Conservation (phyloP, 2,329 filamentous ascomycete species). For the Rasamsonia emersonii region DNA sequence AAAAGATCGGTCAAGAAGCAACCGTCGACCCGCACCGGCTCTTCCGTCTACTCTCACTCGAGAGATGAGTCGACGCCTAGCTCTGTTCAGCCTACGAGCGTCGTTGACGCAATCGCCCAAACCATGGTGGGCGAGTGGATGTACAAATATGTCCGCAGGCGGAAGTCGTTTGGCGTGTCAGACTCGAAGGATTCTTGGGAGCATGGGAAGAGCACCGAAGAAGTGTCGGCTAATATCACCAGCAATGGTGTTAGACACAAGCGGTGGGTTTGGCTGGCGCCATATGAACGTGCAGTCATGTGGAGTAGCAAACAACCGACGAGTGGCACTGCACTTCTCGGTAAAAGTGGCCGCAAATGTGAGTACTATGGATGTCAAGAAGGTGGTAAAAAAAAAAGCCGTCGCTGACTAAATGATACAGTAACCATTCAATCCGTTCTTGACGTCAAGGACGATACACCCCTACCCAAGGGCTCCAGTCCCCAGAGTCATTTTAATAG, state of each 20-base stretch:
- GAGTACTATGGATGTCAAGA: conserved; percentile 38
- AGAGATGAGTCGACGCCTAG: conserved; percentile 47
- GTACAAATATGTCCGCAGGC: conserved; percentile 43
- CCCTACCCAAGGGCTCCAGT: conserved; percentile 61
- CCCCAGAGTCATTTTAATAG: conserved; percentile 63
- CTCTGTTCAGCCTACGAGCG: conserved; percentile 60
- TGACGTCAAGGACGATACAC: conserved; percentile 91
- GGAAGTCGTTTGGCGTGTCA: conserved; percentile 79
- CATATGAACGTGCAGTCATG: conserved; percentile 90
- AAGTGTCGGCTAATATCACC: conserved; percentile 61
- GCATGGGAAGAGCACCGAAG: conserved; percentile 50
- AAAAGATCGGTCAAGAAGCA: conserved; percentile 18
- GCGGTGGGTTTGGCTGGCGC: conserved; percentile 96
- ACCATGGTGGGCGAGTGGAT: conserved; percentile 87
- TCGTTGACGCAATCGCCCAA: conserved; percentile 94
- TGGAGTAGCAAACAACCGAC: conserved; percentile 98
- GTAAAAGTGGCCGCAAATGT: conserved; percentile 92
- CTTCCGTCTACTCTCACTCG: conserved; percentile 22
- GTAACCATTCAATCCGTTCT: conserved; percentile 93
- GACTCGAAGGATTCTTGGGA: conserved; percentile 39
- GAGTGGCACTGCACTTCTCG: conserved; percentile 76
- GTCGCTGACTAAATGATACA: conserved; percentile 38
- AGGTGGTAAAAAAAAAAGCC: conserved; percentile 1
- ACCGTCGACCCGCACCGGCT: conserved; percentile 14
- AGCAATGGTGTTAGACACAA: conserved; percentile 69